These are phyloP conservation scores for Inga leiocalycina DNA, from an alignment of 306 rosid species.

Conservation along the genomic window DNA sequence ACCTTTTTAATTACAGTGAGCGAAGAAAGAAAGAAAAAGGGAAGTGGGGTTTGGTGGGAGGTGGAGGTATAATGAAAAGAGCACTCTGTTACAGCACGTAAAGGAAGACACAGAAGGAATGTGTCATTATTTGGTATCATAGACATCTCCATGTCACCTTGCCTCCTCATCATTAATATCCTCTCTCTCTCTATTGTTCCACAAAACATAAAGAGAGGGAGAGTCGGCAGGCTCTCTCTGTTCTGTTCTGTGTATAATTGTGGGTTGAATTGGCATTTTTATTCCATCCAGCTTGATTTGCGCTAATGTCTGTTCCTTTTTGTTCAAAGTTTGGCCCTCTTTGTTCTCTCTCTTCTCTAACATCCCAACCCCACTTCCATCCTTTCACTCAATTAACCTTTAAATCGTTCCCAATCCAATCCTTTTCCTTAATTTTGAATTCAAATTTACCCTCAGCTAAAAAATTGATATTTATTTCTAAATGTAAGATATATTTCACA, in stretches of 20 bases:
- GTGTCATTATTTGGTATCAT: conserved; percentile 22
- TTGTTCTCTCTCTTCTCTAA: neutral
- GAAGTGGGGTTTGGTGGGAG: neutral
- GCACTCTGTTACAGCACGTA: conserved; percentile 32
- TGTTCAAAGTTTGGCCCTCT: neutral
- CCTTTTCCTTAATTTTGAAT: neutral
- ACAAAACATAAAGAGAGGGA: neutral
- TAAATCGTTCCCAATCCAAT: neutral
- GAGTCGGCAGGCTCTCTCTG: neutral
- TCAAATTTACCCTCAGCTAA: neutral
- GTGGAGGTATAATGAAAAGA: conserved; percentile 40
- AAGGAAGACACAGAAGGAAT: conserved; percentile 34
- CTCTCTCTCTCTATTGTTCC: neutral
- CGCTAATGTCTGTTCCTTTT: neutral
- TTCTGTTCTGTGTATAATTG: neutral
- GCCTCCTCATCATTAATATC: neutral
- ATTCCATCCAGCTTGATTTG: neutral
- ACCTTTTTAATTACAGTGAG: neutral
- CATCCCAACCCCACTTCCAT: neutral
- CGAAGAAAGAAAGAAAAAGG: neutral
- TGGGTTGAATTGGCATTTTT: neutral
- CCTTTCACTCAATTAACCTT: neutral
- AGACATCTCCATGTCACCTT: conserved; percentile 18
- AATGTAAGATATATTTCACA: too few relatives aligned
- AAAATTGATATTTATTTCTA: too few relatives aligned